These are phyloP conservation scores for Dryadomyces quercus-mongolicae DNA, from an alignment of 2,329 filamentous ascomycete genomes.

Conservation along the genomic window DNA sequence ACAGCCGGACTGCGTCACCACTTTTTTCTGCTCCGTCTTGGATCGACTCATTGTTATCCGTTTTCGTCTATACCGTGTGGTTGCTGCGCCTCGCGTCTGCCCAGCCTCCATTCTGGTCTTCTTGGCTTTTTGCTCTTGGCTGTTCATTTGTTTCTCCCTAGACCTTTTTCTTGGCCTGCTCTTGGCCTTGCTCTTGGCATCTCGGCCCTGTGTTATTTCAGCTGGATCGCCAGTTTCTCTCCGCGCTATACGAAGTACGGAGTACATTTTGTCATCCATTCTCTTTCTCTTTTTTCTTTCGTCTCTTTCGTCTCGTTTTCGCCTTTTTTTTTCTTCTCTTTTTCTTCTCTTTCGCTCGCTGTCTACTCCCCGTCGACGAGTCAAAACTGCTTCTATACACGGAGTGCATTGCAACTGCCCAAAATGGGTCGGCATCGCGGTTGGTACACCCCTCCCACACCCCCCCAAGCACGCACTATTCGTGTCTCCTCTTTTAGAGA, in stretches of 20 bases:
- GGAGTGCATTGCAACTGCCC: slow-evolving; percentile 5
- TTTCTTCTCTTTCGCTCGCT: background rate
- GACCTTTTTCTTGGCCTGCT: background rate
- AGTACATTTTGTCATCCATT: too few species aligned
- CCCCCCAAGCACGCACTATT: background rate
- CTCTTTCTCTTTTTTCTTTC: background rate
- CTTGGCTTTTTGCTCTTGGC: background rate
- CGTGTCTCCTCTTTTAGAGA: background rate
- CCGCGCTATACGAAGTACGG: too few species aligned
- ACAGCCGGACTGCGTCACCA: background rate
- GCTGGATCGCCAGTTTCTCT: background rate
- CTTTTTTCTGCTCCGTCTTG: background rate
- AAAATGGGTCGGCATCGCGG: slow-evolving; percentile 44
- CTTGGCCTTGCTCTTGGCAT: background rate
- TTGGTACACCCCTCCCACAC: slow-evolving; percentile 23
- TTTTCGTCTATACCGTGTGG: background rate
- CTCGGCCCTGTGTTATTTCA: background rate
- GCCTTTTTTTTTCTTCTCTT: background rate
- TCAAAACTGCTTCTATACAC: background rate
- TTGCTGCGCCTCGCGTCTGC: too few species aligned
- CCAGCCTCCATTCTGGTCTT: too few species aligned
- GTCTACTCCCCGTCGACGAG: background rate
- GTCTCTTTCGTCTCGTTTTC: background rate
- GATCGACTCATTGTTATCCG: too few species aligned
- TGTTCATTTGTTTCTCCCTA: background rate